Evolutionary conservation across 208 protist genomes (phyloP).

Genomic region (Trichomonas vaginalis): DNA sequence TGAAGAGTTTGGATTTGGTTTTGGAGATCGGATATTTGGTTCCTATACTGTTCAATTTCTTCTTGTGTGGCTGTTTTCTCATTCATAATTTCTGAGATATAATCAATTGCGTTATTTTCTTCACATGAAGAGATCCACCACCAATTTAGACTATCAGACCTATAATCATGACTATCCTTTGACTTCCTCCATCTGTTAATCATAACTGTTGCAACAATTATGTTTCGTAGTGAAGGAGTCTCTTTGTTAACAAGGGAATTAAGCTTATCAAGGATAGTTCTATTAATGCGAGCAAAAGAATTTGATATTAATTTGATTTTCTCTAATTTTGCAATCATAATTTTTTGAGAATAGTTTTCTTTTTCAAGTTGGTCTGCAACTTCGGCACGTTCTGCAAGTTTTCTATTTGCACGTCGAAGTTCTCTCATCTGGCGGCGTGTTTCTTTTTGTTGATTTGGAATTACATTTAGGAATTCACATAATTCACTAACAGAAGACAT

Average conservation of each 20-base stretch:
- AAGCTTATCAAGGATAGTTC: neutral
- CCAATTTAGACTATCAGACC: neutral
- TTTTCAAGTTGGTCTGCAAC: neutral
- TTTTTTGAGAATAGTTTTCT: neutral
- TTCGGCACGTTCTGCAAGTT: neutral
- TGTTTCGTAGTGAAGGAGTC: neutral
- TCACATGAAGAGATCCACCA: neutral
- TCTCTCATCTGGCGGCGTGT: neutral
- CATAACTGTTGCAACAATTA: neutral
- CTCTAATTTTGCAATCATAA: neutral
- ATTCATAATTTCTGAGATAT: neutral
- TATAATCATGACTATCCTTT: neutral
- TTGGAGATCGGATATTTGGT: too few species aligned
- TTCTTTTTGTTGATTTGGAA: neutral
- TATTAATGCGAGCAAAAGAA: neutral
- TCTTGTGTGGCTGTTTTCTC: neutral
- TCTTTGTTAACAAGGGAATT: neutral
- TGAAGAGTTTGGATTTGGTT: neutral
- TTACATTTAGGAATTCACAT: neutral
- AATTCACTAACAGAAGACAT: neutral
- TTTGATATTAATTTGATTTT: neutral
- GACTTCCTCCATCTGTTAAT: neutral
- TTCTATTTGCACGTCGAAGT: neutral
- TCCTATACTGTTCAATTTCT: neutral
- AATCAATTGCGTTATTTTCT: neutral